Conservation (phyloP, 106 monocot genomes). For the Dendrobium huoshanense region DNA sequence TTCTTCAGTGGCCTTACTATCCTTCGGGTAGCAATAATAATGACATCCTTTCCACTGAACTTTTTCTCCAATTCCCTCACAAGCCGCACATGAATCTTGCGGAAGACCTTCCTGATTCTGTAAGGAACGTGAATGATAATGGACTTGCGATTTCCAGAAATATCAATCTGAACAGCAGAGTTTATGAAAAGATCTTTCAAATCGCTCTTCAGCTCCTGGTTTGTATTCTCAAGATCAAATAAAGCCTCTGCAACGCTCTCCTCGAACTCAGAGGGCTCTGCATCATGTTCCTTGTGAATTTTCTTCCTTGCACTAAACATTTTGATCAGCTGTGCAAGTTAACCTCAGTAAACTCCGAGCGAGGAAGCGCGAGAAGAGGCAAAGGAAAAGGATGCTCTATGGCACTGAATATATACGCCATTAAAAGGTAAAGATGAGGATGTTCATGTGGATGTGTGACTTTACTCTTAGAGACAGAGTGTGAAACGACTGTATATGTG, state of each 20-base stretch:
- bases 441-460: too few species aligned
- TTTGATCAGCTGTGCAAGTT: background rate
- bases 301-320: constrained; percentile 22
- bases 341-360: too few species aligned
- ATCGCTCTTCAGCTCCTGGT: constrained; percentile 84
- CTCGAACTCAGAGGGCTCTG: constrained; percentile 21
- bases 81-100: constrained; percentile 86
- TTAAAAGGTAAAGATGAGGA: too few species aligned
- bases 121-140: constrained; percentile 80
- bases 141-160: constrained; percentile 68
- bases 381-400: too few species aligned
- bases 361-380: too few species aligned
- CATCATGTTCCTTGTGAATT: too few species aligned
- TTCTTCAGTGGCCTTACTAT: constrained; percentile 63
- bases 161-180: constrained; percentile 62
- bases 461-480: too few species aligned
- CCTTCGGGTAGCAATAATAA: constrained; percentile 39
- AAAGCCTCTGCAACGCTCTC: constrained; percentile 41
- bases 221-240: constrained; percentile 86
- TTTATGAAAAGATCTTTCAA: constrained; percentile 88
- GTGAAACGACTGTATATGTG: too few species aligned
- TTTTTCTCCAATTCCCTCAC: constrained; percentile 97
- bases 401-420: too few species aligned
- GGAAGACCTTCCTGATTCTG: constrained; percentile 71
- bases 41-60: constrained; percentile 90